Evolutionary conservation across 148 eudicot genomes (phyloP), one percentile per base, ranked within the genome.

Genomic region (Chenopodium suecicum): DNA sequence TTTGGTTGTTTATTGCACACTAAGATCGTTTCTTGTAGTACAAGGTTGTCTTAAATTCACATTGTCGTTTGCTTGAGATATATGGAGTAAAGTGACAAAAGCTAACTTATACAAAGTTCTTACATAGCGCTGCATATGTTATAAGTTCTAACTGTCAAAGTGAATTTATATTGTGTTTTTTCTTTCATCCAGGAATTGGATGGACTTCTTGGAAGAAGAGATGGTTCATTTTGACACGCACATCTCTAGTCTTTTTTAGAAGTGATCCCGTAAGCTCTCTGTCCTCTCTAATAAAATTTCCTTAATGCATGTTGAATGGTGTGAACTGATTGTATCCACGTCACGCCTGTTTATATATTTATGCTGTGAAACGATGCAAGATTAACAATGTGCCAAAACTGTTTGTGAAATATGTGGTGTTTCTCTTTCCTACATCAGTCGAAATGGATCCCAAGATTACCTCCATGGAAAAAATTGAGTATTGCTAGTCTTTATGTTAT

Each of bases 131-230:
- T 69, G 48, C 44, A 16, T 65, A 66, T 44, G 17, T n/a, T 56
- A 50, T n/a, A 19, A 3, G 17, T n/a, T 56, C 63, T n/a, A 19
- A 3, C 27, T 25, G 8, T 20, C 27, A 1, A 16, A 48, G 46
- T 75, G 72, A 44, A 50, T 16, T 32, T 68, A 76, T 44, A 41
- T 67, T 68, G 62, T 23, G 71, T 79, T 68, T 79, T 50, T 73
- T 69, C 41, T 62, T 79, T 81, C 37, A 64, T 93, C 78, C 80
- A 96, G 99, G 99, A 83, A 94, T 96, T 72, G 99, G 99, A 79
- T 96, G 99, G 99, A 94, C 99, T 41, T 94, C 99, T 22, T 96
- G 99, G 99, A 96, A 96, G 89, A 96, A 96, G 83, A 91, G 98
- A 88, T 96, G 99, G 99, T 96, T 96, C 85, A 89, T 94, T 72